phyloP scores from a whole-genome alignment of 192 early-diverging fungal species.

The Backusella luteola region DNA sequence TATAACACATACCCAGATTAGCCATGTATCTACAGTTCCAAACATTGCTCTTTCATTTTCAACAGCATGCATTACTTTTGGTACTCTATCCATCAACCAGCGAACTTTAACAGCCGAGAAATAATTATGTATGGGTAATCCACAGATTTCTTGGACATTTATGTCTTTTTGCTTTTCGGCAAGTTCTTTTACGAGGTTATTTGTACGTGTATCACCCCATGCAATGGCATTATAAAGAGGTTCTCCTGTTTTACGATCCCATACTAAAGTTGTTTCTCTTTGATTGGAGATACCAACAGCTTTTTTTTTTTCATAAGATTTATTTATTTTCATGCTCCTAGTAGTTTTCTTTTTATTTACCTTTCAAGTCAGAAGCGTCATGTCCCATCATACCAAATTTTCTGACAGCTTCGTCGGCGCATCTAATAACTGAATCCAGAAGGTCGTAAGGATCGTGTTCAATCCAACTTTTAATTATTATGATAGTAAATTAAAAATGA shows the following conservation, averaged over 20 bases:
- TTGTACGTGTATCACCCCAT: conserved; percentile 90
- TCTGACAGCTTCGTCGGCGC: conserved; percentile 64
- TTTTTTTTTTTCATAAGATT: conserved; percentile 23
- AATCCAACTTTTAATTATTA: conserved; percentile 63
- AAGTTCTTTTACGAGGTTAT: conserved; percentile 67
- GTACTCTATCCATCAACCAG: conserved; percentile 88
- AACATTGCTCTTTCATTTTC: conserved; percentile 75
- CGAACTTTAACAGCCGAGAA: conserved; percentile 90
- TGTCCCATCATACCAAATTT: conserved; percentile 68
- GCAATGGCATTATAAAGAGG: conserved; percentile 88
- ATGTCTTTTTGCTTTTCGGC: conserved; percentile 36
- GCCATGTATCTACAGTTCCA: conserved; percentile 95
- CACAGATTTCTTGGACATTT: conserved; percentile 58
- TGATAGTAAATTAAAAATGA: not conserved
- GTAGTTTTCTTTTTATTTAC: conserved; percentile 6
- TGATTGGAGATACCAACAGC: conserved; percentile 94
- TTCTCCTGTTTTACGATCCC: conserved; percentile 82
- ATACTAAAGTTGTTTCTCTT: conserved; percentile 89
- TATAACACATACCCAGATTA: conserved; percentile 68
- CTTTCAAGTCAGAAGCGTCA: conserved; percentile 42
- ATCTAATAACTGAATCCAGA: conserved; percentile 68
- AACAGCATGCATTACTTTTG: conserved; percentile 68
- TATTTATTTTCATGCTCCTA: not conserved
- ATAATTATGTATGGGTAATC: conserved; percentile 90
- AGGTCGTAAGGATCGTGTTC: conserved; percentile 87